Base-by-base conservation (phyloP, 164 flowering plant genomes). In the Annona squamosa region DNA sequence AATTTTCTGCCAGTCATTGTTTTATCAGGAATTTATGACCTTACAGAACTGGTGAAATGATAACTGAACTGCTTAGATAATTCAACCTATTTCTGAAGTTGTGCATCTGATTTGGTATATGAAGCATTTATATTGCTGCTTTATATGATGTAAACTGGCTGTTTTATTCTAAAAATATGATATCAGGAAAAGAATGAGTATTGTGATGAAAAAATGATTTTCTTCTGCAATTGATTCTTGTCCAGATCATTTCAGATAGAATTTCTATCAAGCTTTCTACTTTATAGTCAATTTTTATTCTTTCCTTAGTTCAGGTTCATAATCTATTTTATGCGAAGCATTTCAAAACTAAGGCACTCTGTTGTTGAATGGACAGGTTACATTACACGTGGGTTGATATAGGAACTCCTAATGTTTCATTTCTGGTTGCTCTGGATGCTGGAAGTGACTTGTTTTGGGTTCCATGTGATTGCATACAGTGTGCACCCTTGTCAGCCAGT, bases 361-460 rank as follows among this genome's bases (percentile, higher is more conserved):
- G 17, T 44, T 61, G 37, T 75, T 74, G 52, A 65, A 17, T 80
- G 47, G 74, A 63, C 85, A 94, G 99, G 97, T 76, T 94, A 64
- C 97, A 94, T 75, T 94, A 94, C 78, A 86, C 89, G 1, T 90
- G 97, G 97, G 86, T 94, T 75, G 94, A 89, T 73, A 79, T 94
- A 66, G 99, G 99, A 73, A 89, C 91, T 13, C 99, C 99, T 57
- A 85, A 76, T 75, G 88, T 90, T 71, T 88, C 98, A 12, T 92
- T 91, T 82, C 91, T 95, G 75, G 99, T 92, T 59, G 99, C 99
- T 37, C 78, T 95, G 84, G 99, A 95, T 87, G 80, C 85, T 75
- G 99, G 98, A 46, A 95, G 99, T 81, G 97, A 95, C 82, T 82
- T 91, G 2, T 88, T 91, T 59, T 95, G 99, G 99, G 79, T 95